Conservation (phyloP, 1,284 basidiomycete genomes). For the Ceratobasidium papillatum region DNA sequence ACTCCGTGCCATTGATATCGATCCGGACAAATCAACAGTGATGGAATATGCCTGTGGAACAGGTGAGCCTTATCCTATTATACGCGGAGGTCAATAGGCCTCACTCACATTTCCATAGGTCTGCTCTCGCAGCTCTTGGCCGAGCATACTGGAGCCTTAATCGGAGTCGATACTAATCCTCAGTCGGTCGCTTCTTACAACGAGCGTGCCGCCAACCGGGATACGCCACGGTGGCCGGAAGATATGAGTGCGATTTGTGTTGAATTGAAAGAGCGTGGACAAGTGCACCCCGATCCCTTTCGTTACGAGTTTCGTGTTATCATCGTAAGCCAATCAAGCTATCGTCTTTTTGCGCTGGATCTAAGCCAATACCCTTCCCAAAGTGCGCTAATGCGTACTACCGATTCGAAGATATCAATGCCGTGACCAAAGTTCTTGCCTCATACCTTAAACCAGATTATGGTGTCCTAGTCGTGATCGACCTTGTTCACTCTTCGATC, state of each 20-base stretch:
- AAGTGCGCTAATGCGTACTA: conserved; percentile 76
- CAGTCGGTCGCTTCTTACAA: conserved; percentile 72
- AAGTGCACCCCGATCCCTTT: conserved; percentile 55
- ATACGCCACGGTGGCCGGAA: conserved; percentile 61
- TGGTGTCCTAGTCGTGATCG: conserved; percentile 67
- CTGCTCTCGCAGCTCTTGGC: conserved; percentile 65
- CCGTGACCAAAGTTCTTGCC: conserved; percentile 62
- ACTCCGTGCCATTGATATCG: no score
- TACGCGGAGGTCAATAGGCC: not conserved
- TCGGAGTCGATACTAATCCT: conserved; percentile 76
- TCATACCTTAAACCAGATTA: conserved; percentile 65
- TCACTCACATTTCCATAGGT: conserved; percentile 54
- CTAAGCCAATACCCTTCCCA: not conserved
- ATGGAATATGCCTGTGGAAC: conserved; percentile 78
- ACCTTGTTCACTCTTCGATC: conserved; percentile 54
- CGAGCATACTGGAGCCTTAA: conserved; percentile 62
- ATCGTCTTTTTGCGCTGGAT: not conserved
- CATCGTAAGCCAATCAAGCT: no score
- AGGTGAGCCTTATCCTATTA: conserved; percentile 58
- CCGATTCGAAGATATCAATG: conserved; percentile 64
- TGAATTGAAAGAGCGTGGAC: conserved; percentile 56
- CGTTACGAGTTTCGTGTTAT: conserved; percentile 69
- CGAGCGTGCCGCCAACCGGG: conserved; percentile 62
- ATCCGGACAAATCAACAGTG: conserved; percentile 63
- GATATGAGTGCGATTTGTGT: conserved; percentile 46